Percentiles rank a stretch among this genome's conserved stretches.
Conservation (phyloP, 2,329 filamentous ascomycete species). For the Dactylellina parvicollis region DNA sequence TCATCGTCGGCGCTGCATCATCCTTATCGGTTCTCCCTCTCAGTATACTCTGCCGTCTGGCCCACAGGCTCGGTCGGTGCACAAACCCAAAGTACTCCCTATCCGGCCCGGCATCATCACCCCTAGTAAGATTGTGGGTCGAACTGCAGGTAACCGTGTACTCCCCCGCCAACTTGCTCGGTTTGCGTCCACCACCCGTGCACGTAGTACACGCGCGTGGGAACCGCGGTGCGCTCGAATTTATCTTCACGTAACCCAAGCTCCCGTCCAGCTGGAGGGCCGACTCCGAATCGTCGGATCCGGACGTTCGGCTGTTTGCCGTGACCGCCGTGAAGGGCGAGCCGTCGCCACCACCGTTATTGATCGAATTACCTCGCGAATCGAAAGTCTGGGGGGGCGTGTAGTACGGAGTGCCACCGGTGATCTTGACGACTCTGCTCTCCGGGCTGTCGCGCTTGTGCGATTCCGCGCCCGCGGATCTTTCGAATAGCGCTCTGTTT, state of each 20-base stretch:
- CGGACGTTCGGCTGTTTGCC: background rate
- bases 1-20: background rate
- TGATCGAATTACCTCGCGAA: background rate
- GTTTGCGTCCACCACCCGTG: background rate
- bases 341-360: background rate
- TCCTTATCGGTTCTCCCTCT: conserved; percentile 1
- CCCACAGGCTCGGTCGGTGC: conserved; percentile 37
- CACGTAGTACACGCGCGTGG: background rate
- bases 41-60: conserved; percentile 18
- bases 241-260: conserved; percentile 18
- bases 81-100: conserved; percentile 35
- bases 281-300: no score
- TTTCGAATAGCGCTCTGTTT: conserved; percentile 43
- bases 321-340: background rate
- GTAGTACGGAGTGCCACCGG: conserved; percentile 46
- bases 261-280: conserved; percentile 39
- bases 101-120: background rate
- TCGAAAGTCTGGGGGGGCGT: conserved; percentile 21
- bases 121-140: conserved; percentile 21
- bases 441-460: conserved; percentile 16
- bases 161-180: conserved; percentile 41
- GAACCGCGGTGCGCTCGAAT: conserved; percentile 16
- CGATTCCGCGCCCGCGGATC: background rate
- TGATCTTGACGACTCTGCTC: conserved; percentile 35
- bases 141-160: conserved; percentile 41